Conservation (phyloP, 1,284 basidiomycete species). For the Puccinia triticina region DNA sequence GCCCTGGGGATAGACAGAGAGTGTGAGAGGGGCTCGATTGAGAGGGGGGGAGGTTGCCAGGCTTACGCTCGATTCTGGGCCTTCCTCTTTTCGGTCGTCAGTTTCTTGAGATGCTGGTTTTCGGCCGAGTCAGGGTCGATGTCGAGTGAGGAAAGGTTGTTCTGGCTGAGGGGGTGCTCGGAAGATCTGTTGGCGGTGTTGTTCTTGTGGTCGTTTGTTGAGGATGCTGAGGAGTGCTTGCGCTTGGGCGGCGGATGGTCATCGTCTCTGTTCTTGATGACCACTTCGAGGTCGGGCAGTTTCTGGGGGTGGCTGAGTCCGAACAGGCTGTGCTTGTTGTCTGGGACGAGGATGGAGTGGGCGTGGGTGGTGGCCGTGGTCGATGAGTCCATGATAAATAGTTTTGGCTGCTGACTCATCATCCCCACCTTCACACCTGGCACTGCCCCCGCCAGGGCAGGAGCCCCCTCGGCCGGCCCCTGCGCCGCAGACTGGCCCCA, state of each 20-base stretch:
- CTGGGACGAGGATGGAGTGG: not conserved
- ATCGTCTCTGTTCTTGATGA: not conserved
- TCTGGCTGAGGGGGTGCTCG: not conserved
- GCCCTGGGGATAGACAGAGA: not conserved
- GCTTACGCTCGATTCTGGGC: conserved; percentile 44
- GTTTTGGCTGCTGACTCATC: too few species aligned
- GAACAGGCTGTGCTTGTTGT: too few species aligned
- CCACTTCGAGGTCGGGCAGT: not conserved
- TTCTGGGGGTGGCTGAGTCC: not conserved
- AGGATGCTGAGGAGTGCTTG: not conserved
- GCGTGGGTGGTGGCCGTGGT: not conserved
- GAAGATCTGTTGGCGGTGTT: not conserved
- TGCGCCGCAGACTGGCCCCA: too few species aligned
- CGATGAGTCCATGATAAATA: too few species aligned
- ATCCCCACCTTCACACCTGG: too few species aligned
- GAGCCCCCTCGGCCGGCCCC: too few species aligned
- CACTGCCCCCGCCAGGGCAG: too few species aligned
- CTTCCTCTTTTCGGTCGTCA: conserved; percentile 43
- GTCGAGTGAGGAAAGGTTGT: not conserved
- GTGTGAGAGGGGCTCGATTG: not conserved
- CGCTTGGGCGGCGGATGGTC: not conserved
- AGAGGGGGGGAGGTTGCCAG: not conserved
- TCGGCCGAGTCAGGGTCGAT: not conserved
- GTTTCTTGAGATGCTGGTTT: conserved; percentile 8
- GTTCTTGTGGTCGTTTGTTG: not conserved